These are phyloP conservation scores for Oryza brachyantha DNA, from an alignment of 176 grass and related monocot species.

Conservation along the genomic window DNA sequence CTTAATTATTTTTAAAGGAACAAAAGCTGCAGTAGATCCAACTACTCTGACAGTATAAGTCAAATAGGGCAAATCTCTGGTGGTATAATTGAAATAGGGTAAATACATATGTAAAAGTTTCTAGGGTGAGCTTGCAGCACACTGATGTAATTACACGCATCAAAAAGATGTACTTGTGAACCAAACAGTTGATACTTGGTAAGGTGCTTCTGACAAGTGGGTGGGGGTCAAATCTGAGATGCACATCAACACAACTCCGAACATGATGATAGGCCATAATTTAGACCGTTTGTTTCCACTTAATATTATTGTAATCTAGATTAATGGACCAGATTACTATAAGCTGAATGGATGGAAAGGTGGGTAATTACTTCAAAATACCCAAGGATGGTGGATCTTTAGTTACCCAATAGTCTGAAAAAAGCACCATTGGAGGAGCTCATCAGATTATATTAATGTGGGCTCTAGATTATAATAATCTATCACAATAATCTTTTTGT, in stretches of 20 bases:
- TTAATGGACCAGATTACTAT: no score
- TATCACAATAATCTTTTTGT: no score
- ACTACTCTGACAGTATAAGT: neutral
- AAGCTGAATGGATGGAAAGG: no score
- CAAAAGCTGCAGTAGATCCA: neutral
- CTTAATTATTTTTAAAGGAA: neutral
- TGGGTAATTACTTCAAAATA: no score
- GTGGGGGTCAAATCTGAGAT: neutral
- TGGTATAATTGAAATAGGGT: slow-evolving; percentile 20
- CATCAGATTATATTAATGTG: no score
- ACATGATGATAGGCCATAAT: neutral
- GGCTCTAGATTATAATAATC: no score
- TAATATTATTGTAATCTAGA: no score
- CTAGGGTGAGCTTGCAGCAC: neutral
- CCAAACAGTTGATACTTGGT: slow-evolving; percentile 2
- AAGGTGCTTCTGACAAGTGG: neutral
- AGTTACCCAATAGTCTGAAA: no score
- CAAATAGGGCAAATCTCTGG: neutral
- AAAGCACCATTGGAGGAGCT: no score
- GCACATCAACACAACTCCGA: neutral
- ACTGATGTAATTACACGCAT: slow-evolving; percentile 5
- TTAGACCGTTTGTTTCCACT: no score
- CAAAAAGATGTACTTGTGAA: neutral
- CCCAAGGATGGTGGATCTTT: no score
- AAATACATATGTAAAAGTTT: neutral